These are phyloP conservation scores for Paecilomyces fulvus DNA, from an alignment of 2,329 filamentous ascomycete genomes.

Conservation along the genomic window DNA sequence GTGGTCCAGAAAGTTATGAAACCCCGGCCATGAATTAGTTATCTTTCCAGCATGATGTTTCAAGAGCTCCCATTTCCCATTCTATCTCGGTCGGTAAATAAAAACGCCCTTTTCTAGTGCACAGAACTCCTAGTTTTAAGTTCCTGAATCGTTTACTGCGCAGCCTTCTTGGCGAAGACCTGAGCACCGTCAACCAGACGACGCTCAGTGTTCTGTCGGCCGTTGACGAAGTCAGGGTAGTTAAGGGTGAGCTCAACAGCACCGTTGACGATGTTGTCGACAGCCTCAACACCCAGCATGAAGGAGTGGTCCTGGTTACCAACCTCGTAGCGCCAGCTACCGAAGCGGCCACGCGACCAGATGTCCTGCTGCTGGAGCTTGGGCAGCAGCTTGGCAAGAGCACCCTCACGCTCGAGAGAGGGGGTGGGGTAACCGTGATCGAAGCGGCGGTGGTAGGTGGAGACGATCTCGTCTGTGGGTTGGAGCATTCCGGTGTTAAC, in stretches of 20 bases:
- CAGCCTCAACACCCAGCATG: constrained; percentile 92
- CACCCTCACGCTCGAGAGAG: constrained; percentile 86
- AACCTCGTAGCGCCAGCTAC: constrained; percentile 95
- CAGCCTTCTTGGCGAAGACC: constrained; percentile 42
- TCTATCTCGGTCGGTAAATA: neutral
- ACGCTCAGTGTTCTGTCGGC: constrained; percentile 53
- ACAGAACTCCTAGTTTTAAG: neutral
- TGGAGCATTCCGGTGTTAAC: constrained; percentile 97
- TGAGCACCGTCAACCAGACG: constrained; percentile 55
- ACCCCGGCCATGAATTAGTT: neutral
- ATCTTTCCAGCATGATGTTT: neutral
- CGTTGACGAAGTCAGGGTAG: constrained; percentile 94
- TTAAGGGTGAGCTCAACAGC: constrained; percentile 88
- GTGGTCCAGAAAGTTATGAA: neutral
- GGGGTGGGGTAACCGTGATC: constrained; percentile 98
- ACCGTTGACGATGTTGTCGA: constrained; percentile 81
- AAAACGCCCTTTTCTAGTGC: neutral
- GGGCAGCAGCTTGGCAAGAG: constrained; percentile 84
- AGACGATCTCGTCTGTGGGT: constrained; percentile 87
- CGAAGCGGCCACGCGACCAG: constrained; percentile 91
- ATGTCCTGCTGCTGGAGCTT: constrained; percentile 88
- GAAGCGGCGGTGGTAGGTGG: constrained; percentile 95
- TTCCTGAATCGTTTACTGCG: constrained; percentile 16
- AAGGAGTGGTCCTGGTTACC: constrained; percentile 98
- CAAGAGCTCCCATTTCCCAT: neutral